Percentiles rank a stretch among this genome's conserved stretches.
These are phyloP conservation scores for Zea mays DNA, from an alignment of 176 grass and related monocot genomes.

Conservation along the genomic window Zm-B73-REFERENCE-NAM-5.0 NC_050096.1:5567501-5568000, in stretches of 20 bases:
- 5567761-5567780: not conserved
- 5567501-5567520: not conserved
- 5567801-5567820: not conserved
- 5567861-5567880: not conserved
- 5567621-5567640: no score
- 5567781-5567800: conserved; percentile 5
- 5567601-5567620: no score
- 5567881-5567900: not conserved
- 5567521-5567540: no score
- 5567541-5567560: no score
- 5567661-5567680: no score
- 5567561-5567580: no score
- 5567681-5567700: not conserved
- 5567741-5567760: not conserved
- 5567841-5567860: not conserved
- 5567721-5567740: not conserved
- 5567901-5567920: not conserved
- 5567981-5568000: conserved; percentile 98
- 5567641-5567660: no score
- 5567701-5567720: not conserved
- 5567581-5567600: no score
- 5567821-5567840: not conserved
- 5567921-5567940: not conserved
- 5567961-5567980: conserved; percentile 42
- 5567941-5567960: not conserved